A percentile compares a stretch with the other conserved stretches of the same genome.
Evolutionary conservation across 257 asterid genomes (phyloP).

Genomic region (Solanum pinnatisectum): DNA sequence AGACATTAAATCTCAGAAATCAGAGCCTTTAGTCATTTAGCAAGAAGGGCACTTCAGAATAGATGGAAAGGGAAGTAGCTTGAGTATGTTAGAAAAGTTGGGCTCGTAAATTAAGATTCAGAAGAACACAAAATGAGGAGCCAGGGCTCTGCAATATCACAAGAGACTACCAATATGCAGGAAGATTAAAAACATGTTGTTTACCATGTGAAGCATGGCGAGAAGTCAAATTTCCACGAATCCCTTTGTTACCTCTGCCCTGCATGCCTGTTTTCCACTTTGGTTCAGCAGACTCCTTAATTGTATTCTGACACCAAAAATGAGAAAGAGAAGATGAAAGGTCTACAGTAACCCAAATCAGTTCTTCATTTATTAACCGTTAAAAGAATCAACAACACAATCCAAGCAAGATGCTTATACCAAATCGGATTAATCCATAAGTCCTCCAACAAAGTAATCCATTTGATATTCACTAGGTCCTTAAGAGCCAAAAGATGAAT

Average conservation of each 20-base stretch:
- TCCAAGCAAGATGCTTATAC: not conserved
- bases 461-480: not conserved
- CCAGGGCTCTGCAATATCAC: not conserved
- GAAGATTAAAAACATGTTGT: not conserved
- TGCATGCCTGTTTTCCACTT: conserved; percentile 62
- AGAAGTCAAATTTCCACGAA: conserved; percentile 52
- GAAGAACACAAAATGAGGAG: not conserved
- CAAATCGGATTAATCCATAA: not conserved
- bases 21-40: not conserved
- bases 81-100: not conserved
- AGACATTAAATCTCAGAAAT: not conserved
- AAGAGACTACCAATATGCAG: not conserved
- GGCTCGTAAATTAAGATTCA: not conserved
- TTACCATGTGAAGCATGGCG: conserved; percentile 56
- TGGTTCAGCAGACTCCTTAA: conserved; percentile 53
- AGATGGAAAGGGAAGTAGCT: not conserved
- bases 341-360: not conserved
- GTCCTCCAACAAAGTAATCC: not conserved
- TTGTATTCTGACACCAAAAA: conserved; percentile 37
- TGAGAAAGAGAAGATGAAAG: not conserved
- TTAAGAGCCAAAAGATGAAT: not conserved
- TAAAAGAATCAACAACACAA: not conserved
- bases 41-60: not conserved
- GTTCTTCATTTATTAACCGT: not conserved
- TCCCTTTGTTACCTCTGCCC: conserved; percentile 50